Evolutionary conservation across 1,284 basidiomycete species (phyloP), one percentile per base, ranked within the genome.

Genomic region (Moesziomyces globuligerus): DNA sequence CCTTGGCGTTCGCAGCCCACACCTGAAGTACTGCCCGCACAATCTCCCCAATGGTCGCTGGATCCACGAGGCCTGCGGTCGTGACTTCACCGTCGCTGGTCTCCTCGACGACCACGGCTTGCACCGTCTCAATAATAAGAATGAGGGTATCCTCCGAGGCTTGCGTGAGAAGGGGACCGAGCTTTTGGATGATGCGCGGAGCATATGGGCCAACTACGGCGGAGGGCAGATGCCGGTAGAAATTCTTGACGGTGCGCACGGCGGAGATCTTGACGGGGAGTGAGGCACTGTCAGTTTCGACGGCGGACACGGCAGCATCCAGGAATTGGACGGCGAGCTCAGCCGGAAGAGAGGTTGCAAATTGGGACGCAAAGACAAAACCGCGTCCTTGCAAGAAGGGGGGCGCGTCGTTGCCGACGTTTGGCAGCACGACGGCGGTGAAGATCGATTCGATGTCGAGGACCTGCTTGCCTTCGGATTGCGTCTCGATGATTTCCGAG

Each of bases 341-440:
- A 2, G 86, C 74, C 0, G 92, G 90, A 8, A 98, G 85, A 4
- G 90, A 83, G 58, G 88, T 88, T 0, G 92, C 88, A 76, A 89
- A 97, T 80, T 94, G 91, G 75, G 92, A 93, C 0, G 93, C 93
- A 77, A 98, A 95, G 37, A 98, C 92, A 67, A 98, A 96, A 2
- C 90, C 91, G 54, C 95, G 87, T 9, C 95, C 96, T 83, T 96
- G 94, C 44, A 98, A 84, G 86, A 97, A 97, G 0, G 93, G 91
- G 49, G 48, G 25, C 7, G 37, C 83, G 85, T 50, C 72, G 90
- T 90, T 88, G 37, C 83, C 84, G 20, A 98, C 85, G 41, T 93
- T 85, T 17, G 89, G 88, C 6, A 93, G 91, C 37, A 98, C 88
- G 50, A 95, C 87, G 64, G 89, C 87, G 20, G 88, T 85, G 49